phyloP scores from a whole-genome alignment of 345 rosid genomes.

The Sonneratia caseolaris region DNA sequence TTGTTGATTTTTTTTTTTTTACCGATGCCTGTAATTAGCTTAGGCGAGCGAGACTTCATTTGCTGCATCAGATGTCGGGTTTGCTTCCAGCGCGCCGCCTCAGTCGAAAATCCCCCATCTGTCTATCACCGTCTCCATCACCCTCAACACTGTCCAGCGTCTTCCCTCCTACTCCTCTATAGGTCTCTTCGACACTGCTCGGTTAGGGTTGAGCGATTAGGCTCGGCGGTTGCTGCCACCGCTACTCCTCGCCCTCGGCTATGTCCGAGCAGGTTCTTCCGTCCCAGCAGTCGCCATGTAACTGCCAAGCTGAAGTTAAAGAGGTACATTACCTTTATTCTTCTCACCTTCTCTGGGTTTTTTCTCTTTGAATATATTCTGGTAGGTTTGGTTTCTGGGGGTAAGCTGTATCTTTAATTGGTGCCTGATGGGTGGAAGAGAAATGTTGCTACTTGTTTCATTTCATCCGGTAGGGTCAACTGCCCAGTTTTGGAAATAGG shows the following conservation, averaged over 20 bases:
- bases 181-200: background rate
- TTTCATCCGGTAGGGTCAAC: background rate
- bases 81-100: background rate
- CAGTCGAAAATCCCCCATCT: background rate
- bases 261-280: conserved; percentile 3
- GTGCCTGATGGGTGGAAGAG: background rate
- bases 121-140: background rate
- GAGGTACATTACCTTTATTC: background rate
- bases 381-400: background rate
- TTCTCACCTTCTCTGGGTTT: background rate
- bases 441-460: background rate
- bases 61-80: background rate
- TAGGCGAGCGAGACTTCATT: background rate
- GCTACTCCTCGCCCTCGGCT: background rate
- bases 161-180: background rate
- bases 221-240: background rate
- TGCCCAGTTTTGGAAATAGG: background rate
- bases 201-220: background rate
- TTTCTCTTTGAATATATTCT: background rate
- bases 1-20: background rate
- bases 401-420: background rate
- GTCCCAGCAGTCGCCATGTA: background rate
- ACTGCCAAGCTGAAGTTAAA: background rate
- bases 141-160: background rate
- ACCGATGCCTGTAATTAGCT: background rate